Evolutionary conservation across 805 yeast species (phyloP).

Genomic region (Saturnispora bothae): DNA sequence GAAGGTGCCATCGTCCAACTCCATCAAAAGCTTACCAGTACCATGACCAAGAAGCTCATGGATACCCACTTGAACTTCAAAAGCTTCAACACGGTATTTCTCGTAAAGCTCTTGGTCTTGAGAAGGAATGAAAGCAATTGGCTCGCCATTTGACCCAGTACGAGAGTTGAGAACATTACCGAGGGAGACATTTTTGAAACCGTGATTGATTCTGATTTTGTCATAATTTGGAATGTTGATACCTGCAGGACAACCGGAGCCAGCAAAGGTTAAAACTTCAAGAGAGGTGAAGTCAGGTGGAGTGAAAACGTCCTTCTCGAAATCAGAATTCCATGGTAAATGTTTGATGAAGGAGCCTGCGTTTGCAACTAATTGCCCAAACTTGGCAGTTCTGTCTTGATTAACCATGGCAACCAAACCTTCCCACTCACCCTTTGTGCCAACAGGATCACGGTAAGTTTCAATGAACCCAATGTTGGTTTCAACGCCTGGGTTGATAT

Average conservation of each 20-base stretch:
- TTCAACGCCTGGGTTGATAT: constrained; percentile 66
- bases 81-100: constrained; percentile 68
- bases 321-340: constrained; percentile 70
- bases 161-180: constrained; percentile 78
- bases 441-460: constrained; percentile 87
- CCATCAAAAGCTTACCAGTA: constrained; percentile 66
- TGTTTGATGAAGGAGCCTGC: constrained; percentile 55
- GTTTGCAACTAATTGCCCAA: constrained; percentile 53
- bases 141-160: constrained; percentile 43
- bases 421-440: constrained; percentile 91
- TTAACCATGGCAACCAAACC: constrained; percentile 85
- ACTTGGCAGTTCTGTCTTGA: constrained; percentile 75
- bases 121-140: constrained; percentile 53
- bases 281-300: constrained; percentile 90
- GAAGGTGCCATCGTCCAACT: constrained; percentile 48
- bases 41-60: constrained; percentile 91
- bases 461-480: constrained; percentile 87
- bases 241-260: constrained; percentile 88
- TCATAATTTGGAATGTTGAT: constrained; percentile 90
- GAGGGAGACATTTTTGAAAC: constrained; percentile 82
- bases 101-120: constrained; percentile 47
- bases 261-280: constrained; percentile 83
- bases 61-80: constrained; percentile 89
- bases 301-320: constrained; percentile 75
- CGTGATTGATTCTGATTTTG: constrained; percentile 72